Base-by-base conservation (phyloP, 2,329 filamentous ascomycete genomes). In the Sphaerulina vaccinii region DNA sequence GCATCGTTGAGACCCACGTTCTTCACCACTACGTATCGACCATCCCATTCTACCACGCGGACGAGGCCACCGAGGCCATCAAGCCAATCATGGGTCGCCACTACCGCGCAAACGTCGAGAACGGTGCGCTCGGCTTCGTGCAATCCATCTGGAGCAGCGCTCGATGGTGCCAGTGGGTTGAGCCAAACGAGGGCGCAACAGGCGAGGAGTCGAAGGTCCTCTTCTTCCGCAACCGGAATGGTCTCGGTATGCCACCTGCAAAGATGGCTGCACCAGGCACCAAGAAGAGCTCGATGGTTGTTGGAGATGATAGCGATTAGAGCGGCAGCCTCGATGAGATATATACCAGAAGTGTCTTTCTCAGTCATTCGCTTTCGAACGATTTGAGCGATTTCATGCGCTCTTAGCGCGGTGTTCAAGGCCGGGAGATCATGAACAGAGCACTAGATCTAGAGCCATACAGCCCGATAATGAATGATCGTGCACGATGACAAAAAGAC, bases 1-100 rank as follows among this genome's bases (percentile, higher is more conserved):
- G 91, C 66, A 96, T 97, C 73, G 86, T 96, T 71, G 92, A 96
- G 80, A 96, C 92, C 42, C 92, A 97, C 75, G 92, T 97, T 54
- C 87, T 96, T 55, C 92, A 97, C 80, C 92, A 97, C 82, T 97
- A 96, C 74, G 84, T 97, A 71, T 92, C 87, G 75, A 89, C 84
- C 67, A 97, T 97, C 62, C 92, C 92, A 57, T 96, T 96, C 77
- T 97, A 97, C 78, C 81, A 96, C 72, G 92, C 91, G 68, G 90
- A 96, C 64, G 91, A 96, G 77, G 91, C 92, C 52, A 87, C 85
- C 64, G 91, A 96, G 64, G 91, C 91, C 66, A 95, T 97, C 81
- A 90, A 91, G 80, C 83, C 83, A 55, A 79, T 99, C 71, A 96
- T 99, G 92, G 93, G 93, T 71, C 79, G 80, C 67, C 93, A 99